Conservation (phyloP, 2,329 filamentous ascomycete species). For the Aspergillus jensenii region DNA sequence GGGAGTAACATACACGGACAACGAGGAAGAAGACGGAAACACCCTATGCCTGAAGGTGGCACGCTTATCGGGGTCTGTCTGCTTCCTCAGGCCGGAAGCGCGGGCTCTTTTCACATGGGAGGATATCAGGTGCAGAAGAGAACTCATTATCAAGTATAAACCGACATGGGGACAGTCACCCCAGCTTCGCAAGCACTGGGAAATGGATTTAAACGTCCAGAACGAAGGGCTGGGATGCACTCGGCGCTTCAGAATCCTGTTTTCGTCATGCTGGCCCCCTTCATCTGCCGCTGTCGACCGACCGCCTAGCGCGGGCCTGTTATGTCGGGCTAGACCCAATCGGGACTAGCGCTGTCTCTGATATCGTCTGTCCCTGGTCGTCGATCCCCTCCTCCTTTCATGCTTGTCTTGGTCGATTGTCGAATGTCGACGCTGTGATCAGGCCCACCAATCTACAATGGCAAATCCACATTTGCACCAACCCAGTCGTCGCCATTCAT, state of each 20-base stretch:
- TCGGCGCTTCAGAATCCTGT: conserved; percentile 2
- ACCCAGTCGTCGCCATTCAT: background rate
- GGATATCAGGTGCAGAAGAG: conserved; percentile 30
- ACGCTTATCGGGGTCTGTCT: conserved; percentile 26
- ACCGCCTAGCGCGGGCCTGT: background rate
- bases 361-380: background rate
- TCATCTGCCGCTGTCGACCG: background rate
- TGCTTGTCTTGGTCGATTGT: background rate
- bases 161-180: conserved; percentile 30
- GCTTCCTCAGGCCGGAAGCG: conserved; percentile 30
- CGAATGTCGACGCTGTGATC: background rate
- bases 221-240: background rate
- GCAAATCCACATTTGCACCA: background rate
- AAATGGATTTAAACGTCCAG: conserved; percentile 9
- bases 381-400: background rate
- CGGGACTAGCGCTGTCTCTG: background rate
- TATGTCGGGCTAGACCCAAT: background rate
- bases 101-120: conserved; percentile 33
- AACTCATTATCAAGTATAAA: conserved; percentile 32
- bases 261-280: conserved; percentile 2
- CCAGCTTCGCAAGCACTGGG: conserved; percentile 16
- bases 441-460: background rate
- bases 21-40: conserved; percentile 24
- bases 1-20: conserved; percentile 24
- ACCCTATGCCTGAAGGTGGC: conserved; percentile 22